Evolutionary conservation across 345 rosid species (phyloP).

Genomic region (Aurinia saxatilis): DNA sequence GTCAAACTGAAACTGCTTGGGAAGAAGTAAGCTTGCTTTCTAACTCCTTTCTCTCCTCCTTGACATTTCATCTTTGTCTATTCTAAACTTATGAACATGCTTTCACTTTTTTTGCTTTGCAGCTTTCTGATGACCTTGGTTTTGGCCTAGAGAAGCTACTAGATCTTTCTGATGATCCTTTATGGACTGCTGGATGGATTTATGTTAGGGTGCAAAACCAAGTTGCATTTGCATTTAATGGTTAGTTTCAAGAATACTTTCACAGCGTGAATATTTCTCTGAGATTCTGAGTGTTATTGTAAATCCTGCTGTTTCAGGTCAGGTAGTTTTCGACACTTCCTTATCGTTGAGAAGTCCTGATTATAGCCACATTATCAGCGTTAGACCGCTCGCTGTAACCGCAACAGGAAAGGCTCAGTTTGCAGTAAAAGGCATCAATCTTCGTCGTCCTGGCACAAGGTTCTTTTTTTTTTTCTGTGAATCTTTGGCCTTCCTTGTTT

Average conservation of each 20-base stretch:
- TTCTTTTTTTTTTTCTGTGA: constrained; percentile 13
- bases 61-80: constrained; percentile 5
- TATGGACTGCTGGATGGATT: constrained; percentile 94
- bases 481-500: not conserved
- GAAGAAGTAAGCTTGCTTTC: constrained; percentile 58
- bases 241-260: constrained; percentile 36
- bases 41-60: not conserved
- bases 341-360: constrained; percentile 54
- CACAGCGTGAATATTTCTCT: not conserved
- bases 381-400: constrained; percentile 76
- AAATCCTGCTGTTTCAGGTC: constrained; percentile 51
- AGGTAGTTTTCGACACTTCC: constrained; percentile 63
- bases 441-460: constrained; percentile 68
- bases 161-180: constrained; percentile 58
- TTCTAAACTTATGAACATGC: constrained; percentile 16
- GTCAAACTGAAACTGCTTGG: constrained; percentile 83
- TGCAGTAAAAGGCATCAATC: constrained; percentile 71
- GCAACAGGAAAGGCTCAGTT: constrained; percentile 53
- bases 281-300: constrained; percentile 12
- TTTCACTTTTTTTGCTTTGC: constrained; percentile 18
- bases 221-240: constrained; percentile 68
- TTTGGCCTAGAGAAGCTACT: constrained; percentile 78
- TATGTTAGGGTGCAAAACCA: constrained; percentile 69
- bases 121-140: constrained; percentile 70
- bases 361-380: constrained; percentile 51